Percentiles rank a stretch among this genome's conserved stretches.
Conservation (phyloP, 371 early-diverging fungal genomes). For the Phascolomyces articulosus region DNA sequence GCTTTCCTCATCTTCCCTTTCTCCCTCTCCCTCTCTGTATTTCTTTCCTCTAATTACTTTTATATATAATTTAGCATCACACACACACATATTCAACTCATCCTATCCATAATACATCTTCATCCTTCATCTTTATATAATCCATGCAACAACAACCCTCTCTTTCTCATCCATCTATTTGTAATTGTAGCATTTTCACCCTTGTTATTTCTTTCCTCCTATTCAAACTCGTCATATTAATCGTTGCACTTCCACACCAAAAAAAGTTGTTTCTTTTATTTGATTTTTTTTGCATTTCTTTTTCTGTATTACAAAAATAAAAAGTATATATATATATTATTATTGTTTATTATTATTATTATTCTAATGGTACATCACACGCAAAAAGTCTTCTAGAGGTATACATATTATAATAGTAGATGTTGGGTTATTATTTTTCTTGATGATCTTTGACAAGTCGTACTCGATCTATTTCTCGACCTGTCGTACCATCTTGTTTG, state of each 20-base stretch:
- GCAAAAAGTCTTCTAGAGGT: background rate
- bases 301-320: constrained; percentile 3
- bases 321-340: constrained; percentile 3
- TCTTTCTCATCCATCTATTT: background rate
- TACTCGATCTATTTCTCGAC: constrained; percentile 19
- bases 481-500: constrained; percentile 16
- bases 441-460: constrained; percentile 9
- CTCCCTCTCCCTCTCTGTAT: background rate
- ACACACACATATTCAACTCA: background rate
- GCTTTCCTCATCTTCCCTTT: background rate
- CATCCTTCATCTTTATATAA: too few relatives aligned
- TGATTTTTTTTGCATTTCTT: background rate
- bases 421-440: too few relatives aligned
- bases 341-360: background rate
- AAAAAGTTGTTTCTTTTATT: constrained; percentile 1
- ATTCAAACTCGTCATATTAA: background rate
- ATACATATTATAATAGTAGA: too few relatives aligned
- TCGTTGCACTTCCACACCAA: background rate
- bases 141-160: background rate
- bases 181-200: too few relatives aligned
- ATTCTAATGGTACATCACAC: too few relatives aligned
- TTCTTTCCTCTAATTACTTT: too few relatives aligned
- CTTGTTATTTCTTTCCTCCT: background rate
- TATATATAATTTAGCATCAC: background rate
- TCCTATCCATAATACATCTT: too few relatives aligned